Conservation (phyloP, 345 rosid species). For the Heritiera littoralis region DNA sequence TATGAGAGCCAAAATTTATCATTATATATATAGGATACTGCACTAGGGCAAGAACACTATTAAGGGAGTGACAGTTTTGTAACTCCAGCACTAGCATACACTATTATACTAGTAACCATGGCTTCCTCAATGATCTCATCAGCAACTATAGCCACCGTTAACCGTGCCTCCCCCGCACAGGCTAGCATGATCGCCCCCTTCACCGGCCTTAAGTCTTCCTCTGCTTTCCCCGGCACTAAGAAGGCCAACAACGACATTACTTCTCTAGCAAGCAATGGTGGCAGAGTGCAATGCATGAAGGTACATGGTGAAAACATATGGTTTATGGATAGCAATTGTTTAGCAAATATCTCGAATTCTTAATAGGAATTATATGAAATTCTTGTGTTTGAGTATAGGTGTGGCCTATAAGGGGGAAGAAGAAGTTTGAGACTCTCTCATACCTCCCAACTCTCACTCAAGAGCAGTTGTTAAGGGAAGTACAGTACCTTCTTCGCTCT, state of each 20-base stretch:
- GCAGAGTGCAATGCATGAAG: slow-evolving; percentile 24
- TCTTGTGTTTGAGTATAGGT: slow-evolving; percentile 16
- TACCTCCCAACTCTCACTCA: slow-evolving; percentile 47
- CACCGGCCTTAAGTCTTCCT: slow-evolving; percentile 19
- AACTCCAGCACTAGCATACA: slow-evolving; percentile 9
- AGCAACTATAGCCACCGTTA: slow-evolving; percentile 47
- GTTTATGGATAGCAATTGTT: neutral
- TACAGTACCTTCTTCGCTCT: slow-evolving; percentile 54
- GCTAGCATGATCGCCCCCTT: slow-evolving; percentile 22
- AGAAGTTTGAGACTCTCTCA: slow-evolving; percentile 45
- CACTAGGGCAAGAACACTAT: neutral
- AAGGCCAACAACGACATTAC: slow-evolving; percentile 19
- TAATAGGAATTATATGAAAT: neutral
- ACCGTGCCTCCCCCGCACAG: slow-evolving; percentile 27
- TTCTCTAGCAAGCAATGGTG: slow-evolving; percentile 26
- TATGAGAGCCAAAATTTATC: slow-evolving; percentile 21
- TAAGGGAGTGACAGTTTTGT: neutral
- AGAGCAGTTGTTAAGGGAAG: slow-evolving; percentile 37
- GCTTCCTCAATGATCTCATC: slow-evolving; percentile 61
- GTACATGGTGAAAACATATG: neutral
- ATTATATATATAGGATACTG: slow-evolving; percentile 43
- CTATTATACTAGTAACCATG: slow-evolving; percentile 26
- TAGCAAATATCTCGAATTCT: no score
- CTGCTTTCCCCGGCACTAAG: slow-evolving; percentile 24
- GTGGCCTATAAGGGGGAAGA: slow-evolving; percentile 34